These are phyloP conservation scores for Penicillium sclerotiorum DNA, from an alignment of 2,329 filamentous ascomycete genomes.

Conservation along the genomic window DNA sequence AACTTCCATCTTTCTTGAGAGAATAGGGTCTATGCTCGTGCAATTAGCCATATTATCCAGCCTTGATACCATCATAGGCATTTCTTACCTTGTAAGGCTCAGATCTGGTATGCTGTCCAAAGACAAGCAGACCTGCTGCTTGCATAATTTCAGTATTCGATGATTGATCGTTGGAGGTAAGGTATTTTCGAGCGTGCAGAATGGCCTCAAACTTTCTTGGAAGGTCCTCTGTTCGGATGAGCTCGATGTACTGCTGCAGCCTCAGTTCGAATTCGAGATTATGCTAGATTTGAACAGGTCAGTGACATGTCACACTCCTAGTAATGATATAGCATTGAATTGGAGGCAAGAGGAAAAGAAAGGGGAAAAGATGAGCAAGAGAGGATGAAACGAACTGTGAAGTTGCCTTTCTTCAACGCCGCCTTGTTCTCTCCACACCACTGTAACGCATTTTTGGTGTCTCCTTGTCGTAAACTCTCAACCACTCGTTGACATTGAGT, in stretches of 20 bases:
- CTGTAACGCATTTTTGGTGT: constrained; percentile 74
- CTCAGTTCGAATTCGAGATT: constrained; percentile 91
- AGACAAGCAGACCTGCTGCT: constrained; percentile 80
- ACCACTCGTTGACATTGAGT: constrained; percentile 78
- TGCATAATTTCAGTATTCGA: constrained; percentile 70
- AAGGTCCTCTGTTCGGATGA: constrained; percentile 69
- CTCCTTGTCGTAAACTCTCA: constrained; percentile 68
- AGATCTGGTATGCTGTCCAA: constrained; percentile 62
- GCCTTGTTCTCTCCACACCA: constrained; percentile 97
- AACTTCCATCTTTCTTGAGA: constrained; percentile 70
- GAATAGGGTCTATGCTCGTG: constrained; percentile 65
- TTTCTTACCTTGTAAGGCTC: constrained; percentile 62
- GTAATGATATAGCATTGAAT: no score
- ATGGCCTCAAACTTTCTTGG: constrained; percentile 75
- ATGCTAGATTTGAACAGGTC: constrained; percentile 55
- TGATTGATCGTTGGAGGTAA: constrained; percentile 69
- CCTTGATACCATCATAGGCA: not conserved
- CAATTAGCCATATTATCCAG: not conserved
- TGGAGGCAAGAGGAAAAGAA: no score
- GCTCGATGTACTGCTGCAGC: constrained; percentile 91
- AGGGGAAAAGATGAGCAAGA: no score
- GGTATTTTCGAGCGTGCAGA: constrained; percentile 77
- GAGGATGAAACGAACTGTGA: no score
- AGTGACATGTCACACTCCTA: no score
- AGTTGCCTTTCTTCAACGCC: constrained; percentile 82